Base-by-base conservation (phyloP, 73 alveolate species). In the Paraurostyla sp. region DNA sequence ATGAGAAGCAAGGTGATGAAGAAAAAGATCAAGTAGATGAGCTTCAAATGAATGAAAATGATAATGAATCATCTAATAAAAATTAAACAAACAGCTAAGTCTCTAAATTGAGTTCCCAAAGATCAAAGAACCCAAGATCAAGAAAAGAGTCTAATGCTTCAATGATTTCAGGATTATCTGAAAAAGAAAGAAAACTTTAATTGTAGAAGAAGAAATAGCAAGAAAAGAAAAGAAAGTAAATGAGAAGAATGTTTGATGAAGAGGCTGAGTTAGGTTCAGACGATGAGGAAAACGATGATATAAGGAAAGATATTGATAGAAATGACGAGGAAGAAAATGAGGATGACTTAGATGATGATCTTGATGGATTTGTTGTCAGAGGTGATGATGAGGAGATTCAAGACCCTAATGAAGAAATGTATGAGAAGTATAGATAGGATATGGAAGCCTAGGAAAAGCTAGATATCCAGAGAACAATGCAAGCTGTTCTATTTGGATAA, bases 211-310 rank as follows among this genome's bases (percentile, higher is more conserved):
- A 4, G 15, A 23, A 0, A 6, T 60, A 60, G 23, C 33, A 18
- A 35, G 73, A n/a, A 42, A 60, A 30, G 42, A 33, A 49, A 60
- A 69, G 35, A 22, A 43, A 57, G 23, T 38, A 65, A 85, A 2
- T 40, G 40, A 7, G 85, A 7, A 30, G 58, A n/a, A 59, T 41
- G 82, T 25, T 88, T 18, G 94, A 88, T 27, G 69, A 76, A 9
- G 94, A 88, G 50, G 94, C 94, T 18, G 94, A 88, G 81, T 25
- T 88, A 23, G 94, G 94, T 0, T 58, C 87, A 32, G 94, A 88
- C 48, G 76, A 88, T 33, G 94, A 88, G 42, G 90, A 76, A 25
- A 76, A 88, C 48, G 94, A 88, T 48, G 94, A 78, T 25, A 35
- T 38, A 1, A 54, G 88, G 42, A 88, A 78, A 49, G 41, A 32